Evolutionary conservation across 169 alveolate genomes (phyloP).

Genomic region (Cryptosporidium tyzzeri): DNA sequence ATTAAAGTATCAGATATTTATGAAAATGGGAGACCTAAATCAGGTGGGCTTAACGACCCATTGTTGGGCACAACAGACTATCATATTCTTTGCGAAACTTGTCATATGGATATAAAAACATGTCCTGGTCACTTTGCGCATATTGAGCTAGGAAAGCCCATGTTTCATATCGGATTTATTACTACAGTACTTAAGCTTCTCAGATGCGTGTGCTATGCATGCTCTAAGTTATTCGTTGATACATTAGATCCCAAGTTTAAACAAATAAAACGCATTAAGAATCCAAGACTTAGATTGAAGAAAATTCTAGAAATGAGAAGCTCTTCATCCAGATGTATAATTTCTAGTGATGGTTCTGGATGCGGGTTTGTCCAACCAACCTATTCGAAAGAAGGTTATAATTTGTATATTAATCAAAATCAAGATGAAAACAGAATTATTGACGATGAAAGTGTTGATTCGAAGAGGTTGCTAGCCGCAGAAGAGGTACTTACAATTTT

Average conservation of each 20-base stretch:
- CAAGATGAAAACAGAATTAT: slow-evolving; percentile 84
- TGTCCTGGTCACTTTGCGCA: slow-evolving; percentile 99
- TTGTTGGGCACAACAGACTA: slow-evolving; percentile 98
- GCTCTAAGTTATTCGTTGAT: slow-evolving; percentile 92
- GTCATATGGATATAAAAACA: slow-evolving; percentile 93
- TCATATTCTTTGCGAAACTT: slow-evolving; percentile 92
- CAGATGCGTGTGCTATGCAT: slow-evolving; percentile 96
- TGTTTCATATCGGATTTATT: slow-evolving; percentile 95
- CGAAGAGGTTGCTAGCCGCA: slow-evolving; percentile 85
- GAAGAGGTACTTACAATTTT: slow-evolving; percentile 92
- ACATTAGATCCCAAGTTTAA: slow-evolving; percentile 86
- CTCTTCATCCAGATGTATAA: slow-evolving; percentile 32
- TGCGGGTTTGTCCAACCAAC: slow-evolving; percentile 93
- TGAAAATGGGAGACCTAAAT: slow-evolving; percentile 91
- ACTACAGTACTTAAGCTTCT: slow-evolving; percentile 91
- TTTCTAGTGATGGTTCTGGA: slow-evolving; percentile 82
- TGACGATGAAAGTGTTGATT: slow-evolving; percentile 85
- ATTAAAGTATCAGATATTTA: slow-evolving; percentile 89
- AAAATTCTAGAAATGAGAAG: slow-evolving; percentile 75
- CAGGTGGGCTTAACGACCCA: slow-evolving; percentile 94
- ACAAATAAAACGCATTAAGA: slow-evolving; percentile 82
- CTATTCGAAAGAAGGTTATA: slow-evolving; percentile 90
- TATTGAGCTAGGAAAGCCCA: slow-evolving; percentile 94
- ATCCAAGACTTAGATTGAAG: slow-evolving; percentile 83
- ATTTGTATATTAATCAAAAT: slow-evolving; percentile 83